Base-by-base conservation (phyloP, 768 basidiomycete genomes). In the Boletellus sp. region DNA sequence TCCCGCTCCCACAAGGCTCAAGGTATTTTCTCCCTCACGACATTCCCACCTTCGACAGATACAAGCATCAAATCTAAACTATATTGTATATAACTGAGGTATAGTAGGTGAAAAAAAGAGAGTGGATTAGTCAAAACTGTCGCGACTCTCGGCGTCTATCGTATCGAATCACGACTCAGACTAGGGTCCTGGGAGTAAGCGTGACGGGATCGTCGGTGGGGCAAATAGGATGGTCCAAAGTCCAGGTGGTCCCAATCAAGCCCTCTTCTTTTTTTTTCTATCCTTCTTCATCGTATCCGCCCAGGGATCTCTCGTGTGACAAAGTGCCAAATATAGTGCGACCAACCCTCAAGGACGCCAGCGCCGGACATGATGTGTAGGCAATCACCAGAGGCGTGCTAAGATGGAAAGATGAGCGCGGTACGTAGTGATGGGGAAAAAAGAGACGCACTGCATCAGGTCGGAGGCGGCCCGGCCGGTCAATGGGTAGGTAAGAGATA, bases 401-500 rank as follows among this genome's bases (percentile, higher is more conserved):
- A 53, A 23, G 24, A 52, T 22, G n/a, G 16, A 28, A 28, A 8
- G 3, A 22, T 55, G 33, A 55, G 44, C 43, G 15, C 5, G 9
- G 42, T 17, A 50, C 19, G 4, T 16, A 13, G 19, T 9, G 2
- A 39, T 24, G 10, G 26, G 17, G 16, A 38, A 19, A 22, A 12
- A 32, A 15, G 2, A 10, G 20, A 74, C 83, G 46, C 51, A 84
- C 83, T 24, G 83, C 78, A 59, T 86, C 85, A 26, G 85, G 84
- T 3, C 85, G 73, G 13, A 86, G 67, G 37, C 78, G 72, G 26
- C 71, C 83, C 1, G 84, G 84, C 45, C 75, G 72, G 49, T 86
- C 83, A 24, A 86, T 84, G 6, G 73, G 68, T 1, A 86, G 68
- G 59, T 75, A 86, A 55, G 78, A 75, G 3, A 87, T 70, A 53